Base-by-base conservation (phyloP, 2,329 filamentous ascomycete species). In the Fusarium gaditjirri region DNA sequence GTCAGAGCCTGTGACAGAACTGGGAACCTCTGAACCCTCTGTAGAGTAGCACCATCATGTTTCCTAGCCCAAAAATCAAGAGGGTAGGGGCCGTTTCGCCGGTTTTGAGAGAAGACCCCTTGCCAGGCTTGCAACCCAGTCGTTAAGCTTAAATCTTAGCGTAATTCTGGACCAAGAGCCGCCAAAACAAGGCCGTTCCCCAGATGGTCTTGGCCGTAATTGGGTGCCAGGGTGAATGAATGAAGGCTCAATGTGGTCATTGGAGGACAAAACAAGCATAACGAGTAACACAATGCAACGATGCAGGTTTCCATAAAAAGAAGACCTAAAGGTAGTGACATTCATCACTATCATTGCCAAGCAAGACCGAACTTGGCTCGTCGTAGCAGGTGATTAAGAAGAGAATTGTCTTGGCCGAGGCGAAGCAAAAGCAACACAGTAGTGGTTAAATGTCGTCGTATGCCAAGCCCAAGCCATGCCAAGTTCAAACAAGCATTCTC, bases 91-190 rank as follows among this genome's bases (percentile, higher is more conserved):
- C 41, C 31, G 65, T 69, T 69, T 64, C 52, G 50, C 52, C 36
- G 41, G 58, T 43, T 69, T 47, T 67, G 49, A 57, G 25, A 39
- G 43, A 38, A 39, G 56, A 55, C 52, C 70, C 70, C 70, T 61
- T 55, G 55, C 54, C 60, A 58, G 27, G 50, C 38, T 49, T 68
- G 63, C 47, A 52, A 56, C 49, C 57, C 50, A 64, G 52, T 42
- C 52, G 61, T 72, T 72, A 71, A 72, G 70, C 70, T 72, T 72
- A 72, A 72, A 71, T 71, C 36, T 71, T 72, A 73, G 70, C 70
- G 66, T 27, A 49, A 17, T 59, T 54, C 36, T 67, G 66, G 42
- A 50, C 33, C 46, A 43, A 70, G 70, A 72, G 70, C 65, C 65
- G 57, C 70, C 47, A 46, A 39, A 60, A 55, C 41, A 46, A 54